These are phyloP conservation scores for Vaccinium corymbosum DNA, from an alignment of 148 eudicot genomes.

Conservation along the genomic window DNA sequence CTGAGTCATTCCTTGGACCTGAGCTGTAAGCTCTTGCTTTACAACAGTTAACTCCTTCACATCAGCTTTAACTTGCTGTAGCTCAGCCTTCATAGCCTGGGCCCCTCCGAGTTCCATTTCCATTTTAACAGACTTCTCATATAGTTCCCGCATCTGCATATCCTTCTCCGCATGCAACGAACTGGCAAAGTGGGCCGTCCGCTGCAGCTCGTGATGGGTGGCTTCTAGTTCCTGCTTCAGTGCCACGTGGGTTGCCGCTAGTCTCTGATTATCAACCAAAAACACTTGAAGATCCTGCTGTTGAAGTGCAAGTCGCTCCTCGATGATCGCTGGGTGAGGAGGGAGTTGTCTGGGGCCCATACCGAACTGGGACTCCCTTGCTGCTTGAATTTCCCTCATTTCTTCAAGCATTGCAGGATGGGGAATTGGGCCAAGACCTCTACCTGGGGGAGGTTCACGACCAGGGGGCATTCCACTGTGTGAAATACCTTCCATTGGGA, in stretches of 20 bases:
- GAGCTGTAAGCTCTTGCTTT: conserved; percentile 64
- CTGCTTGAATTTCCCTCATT: conserved; percentile 37
- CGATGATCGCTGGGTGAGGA: conserved; percentile 80
- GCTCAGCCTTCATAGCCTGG: conserved; percentile 76
- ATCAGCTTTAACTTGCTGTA: conserved; percentile 62
- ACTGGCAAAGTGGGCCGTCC: conserved; percentile 50
- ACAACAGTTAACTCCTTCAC: conserved; percentile 65
- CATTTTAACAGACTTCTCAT: conserved; percentile 65
- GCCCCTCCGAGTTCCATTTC: conserved; percentile 66
- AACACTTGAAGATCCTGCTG: conserved; percentile 76
- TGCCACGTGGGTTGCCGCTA: conserved; percentile 91
- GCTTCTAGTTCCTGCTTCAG: conserved; percentile 85
- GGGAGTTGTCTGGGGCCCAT: conserved; percentile 63
- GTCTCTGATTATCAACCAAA: conserved; percentile 72
- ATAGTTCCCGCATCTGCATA: conserved; percentile 72
- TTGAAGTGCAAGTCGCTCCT: conserved; percentile 76
- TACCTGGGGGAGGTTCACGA: conserved; percentile 52
- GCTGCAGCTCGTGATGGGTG: conserved; percentile 66
- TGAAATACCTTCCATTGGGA: conserved; percentile 52
- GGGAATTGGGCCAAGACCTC: conserved; percentile 49
- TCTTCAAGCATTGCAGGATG: conserved; percentile 73
- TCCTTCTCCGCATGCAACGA: conserved; percentile 60
- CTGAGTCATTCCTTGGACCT: conserved; percentile 74
- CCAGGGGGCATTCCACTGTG: conserved; percentile 49
- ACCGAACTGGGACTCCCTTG: conserved; percentile 61